Evolutionary conservation across 257 asterid genomes (phyloP).

Genomic region (Solanum lycopersicoides): DNA sequence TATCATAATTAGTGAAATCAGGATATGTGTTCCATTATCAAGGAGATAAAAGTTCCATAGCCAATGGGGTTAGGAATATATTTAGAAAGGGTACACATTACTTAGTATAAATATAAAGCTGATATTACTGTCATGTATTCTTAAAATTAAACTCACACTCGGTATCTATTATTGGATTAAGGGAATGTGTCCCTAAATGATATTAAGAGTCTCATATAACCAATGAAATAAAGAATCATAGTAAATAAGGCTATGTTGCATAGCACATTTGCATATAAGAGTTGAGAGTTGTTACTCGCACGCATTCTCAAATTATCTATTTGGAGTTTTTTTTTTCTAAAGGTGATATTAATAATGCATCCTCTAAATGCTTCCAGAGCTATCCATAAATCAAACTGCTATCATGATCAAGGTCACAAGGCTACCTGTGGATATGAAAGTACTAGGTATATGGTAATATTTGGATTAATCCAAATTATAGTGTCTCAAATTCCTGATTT

Average conservation of each 20-base stretch:
- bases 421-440: slow-evolving; percentile 42
- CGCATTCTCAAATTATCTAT: not conserved
- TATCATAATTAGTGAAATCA: not conserved
- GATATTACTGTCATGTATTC: not conserved
- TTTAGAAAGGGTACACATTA: not conserved
- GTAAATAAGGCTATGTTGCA: not conserved
- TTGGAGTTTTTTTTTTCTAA: not conserved
- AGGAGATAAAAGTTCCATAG: not conserved
- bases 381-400: slow-evolving; percentile 66
- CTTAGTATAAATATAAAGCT: not conserved
- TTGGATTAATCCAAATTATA: slow-evolving; percentile 49
- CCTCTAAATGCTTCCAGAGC: slow-evolving; percentile 41
- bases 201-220: not conserved
- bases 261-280: not conserved
- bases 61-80: not conserved
- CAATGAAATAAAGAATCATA: not conserved
- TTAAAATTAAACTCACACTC: not conserved
- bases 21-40: not conserved
- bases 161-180: not conserved
- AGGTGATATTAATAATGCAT: not conserved
- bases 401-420: slow-evolving; percentile 59
- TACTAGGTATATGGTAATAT: slow-evolving; percentile 39
- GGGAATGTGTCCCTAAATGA: not conserved
- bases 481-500: slow-evolving; percentile 78
- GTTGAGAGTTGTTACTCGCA: not conserved